Percentiles rank a stretch among this genome's conserved stretches.
Evolutionary conservation across 805 yeast genomes (phyloP).

Genomic region (Kazachstania bromeliacearum): DNA sequence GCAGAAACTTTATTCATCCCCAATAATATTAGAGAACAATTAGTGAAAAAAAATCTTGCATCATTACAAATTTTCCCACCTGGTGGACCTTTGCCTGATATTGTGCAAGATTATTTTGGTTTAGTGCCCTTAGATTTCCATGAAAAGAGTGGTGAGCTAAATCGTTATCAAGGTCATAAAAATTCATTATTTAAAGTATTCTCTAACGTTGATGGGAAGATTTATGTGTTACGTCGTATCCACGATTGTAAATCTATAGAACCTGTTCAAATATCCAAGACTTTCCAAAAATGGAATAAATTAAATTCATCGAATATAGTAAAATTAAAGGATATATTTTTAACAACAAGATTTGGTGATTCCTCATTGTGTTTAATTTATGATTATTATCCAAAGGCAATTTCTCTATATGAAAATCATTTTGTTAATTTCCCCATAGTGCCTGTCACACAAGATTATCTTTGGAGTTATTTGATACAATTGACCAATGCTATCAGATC

Average conservation of each 20-base stretch:
- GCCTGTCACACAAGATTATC: slow-evolving; percentile 45
- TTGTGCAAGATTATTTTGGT: slow-evolving; percentile 75
- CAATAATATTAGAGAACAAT: slow-evolving; percentile 56
- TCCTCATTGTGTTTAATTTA: slow-evolving; percentile 66
- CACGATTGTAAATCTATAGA: slow-evolving; percentile 45
- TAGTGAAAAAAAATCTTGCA: slow-evolving; percentile 71
- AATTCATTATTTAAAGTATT: slow-evolving; percentile 69
- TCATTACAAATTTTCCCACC: slow-evolving; percentile 53
- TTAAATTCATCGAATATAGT: slow-evolving; percentile 46
- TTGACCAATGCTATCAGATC: slow-evolving; percentile 57
- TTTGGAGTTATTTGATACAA: slow-evolving; percentile 76
- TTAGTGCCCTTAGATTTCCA: slow-evolving; percentile 66
- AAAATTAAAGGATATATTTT: slow-evolving; percentile 68
- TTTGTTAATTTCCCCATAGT: slow-evolving; percentile 31
- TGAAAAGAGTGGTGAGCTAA: slow-evolving; percentile 29
- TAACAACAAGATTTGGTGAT: slow-evolving; percentile 79
- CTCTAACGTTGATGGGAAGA: slow-evolving; percentile 66
- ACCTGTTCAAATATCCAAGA: slow-evolving; percentile 46
- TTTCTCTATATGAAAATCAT: slow-evolving; percentile 63
- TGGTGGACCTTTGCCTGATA: slow-evolving; percentile 48
- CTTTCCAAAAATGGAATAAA: slow-evolving; percentile 59
- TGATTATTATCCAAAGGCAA: slow-evolving; percentile 75
- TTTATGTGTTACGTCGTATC: slow-evolving; percentile 68
- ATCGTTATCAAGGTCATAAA: slow-evolving; percentile 40
- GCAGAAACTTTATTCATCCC: slow-evolving; percentile 65